A percentile compares a stretch with the other conserved stretches of the same genome.
Evolutionary conservation across 257 asterid species (phyloP).

Genomic region (Coffea canephora): DNA sequence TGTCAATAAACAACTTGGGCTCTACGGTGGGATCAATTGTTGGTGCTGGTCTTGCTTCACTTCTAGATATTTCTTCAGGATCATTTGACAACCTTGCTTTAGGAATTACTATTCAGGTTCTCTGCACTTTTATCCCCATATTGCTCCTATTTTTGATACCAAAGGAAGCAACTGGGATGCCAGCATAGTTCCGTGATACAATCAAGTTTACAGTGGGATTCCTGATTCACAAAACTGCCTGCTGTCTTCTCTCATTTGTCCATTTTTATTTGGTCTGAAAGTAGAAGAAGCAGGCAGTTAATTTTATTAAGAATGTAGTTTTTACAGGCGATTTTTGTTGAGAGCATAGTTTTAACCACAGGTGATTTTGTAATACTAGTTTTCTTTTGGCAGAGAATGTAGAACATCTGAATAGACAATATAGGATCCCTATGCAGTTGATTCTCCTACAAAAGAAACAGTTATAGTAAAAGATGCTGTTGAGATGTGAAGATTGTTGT

Average conservation of each 20-base stretch:
- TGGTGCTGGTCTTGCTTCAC: slow-evolving; percentile 82
- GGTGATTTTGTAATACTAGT: neutral
- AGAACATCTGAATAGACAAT: neutral
- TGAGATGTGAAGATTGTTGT: neutral
- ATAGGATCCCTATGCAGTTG: neutral
- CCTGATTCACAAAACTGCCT: neutral
- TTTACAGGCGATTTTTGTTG: neutral
- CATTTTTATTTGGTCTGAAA: neutral
- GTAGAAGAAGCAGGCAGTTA: neutral
- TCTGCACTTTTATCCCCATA: slow-evolving; percentile 65
- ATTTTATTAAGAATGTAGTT: neutral
- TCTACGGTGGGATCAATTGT: slow-evolving; percentile 69
- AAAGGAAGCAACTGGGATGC: slow-evolving; percentile 76
- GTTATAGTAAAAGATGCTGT: neutral
- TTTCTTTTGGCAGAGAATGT: neutral
- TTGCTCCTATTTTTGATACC: slow-evolving; percentile 76
- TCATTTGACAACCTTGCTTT: slow-evolving; percentile 65
- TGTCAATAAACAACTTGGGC: slow-evolving; percentile 93
- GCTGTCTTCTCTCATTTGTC: neutral
- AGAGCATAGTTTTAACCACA: neutral
- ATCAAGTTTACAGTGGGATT: neutral
- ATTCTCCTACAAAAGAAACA: neutral
- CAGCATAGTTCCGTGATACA: slow-evolving; percentile 50
- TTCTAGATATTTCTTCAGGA: slow-evolving; percentile 80
- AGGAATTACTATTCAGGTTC: slow-evolving; percentile 60